Percentiles rank a stretch among this genome's conserved stretches.
Conservation (phyloP, 2,329 filamentous ascomycete species). For the Paraphaeosphaeria sporulosa region DNA sequence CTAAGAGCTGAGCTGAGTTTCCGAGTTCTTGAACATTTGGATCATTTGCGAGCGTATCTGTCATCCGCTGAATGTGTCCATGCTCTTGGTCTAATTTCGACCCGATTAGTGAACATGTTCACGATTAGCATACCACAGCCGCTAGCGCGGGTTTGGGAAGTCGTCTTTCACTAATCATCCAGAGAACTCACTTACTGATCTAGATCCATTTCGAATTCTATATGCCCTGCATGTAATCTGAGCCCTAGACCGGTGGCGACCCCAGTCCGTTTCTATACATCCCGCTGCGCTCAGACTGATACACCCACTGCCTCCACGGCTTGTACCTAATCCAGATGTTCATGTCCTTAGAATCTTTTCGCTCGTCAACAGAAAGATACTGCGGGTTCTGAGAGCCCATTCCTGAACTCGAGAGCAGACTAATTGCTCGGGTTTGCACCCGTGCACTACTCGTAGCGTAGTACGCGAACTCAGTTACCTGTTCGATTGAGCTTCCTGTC, state of each 20-base stretch:
- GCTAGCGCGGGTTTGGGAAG: background rate
- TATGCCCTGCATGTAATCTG: background rate
- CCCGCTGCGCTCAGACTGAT: constrained; percentile 42
- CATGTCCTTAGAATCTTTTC: constrained; percentile 43
- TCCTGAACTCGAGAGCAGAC: constrained; percentile 18
- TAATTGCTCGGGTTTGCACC: constrained; percentile 46
- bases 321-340: constrained; percentile 41
- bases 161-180: background rate
- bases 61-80: background rate
- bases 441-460: constrained; percentile 46
- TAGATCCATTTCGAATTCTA: background rate
- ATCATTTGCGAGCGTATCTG: background rate
- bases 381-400: constrained; percentile 31
- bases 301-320: constrained; percentile 51
- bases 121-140: background rate
- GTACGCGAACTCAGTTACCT: constrained; percentile 49
- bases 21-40: background rate
- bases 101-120: background rate
- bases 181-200: background rate
- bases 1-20: background rate
- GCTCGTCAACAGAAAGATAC: constrained; percentile 43
- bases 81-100: background rate
- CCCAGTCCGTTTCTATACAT: constrained; percentile 45
- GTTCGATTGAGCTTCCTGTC: constrained; percentile 42
- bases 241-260: constrained; percentile 16